Evolutionary conservation across 768 basidiomycete species (phyloP).

Genomic region (Lactarius vividus): DNA sequence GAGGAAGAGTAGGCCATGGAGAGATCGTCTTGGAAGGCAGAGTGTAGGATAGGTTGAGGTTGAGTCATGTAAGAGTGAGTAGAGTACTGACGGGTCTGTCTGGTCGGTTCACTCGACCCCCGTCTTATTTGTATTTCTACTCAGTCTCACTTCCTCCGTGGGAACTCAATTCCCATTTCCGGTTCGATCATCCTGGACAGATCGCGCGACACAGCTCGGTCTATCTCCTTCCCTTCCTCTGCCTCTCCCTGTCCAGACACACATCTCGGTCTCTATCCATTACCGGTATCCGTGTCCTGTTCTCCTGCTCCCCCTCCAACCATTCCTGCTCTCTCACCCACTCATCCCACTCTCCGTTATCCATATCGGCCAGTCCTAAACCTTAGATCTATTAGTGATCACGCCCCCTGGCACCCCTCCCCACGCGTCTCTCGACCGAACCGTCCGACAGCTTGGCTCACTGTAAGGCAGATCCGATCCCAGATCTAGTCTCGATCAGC

Average conservation of each 20-base stretch:
- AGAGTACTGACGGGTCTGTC: not conserved
- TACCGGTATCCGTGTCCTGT: not conserved
- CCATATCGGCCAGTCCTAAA: not conserved
- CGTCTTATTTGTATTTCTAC: constrained; percentile 19
- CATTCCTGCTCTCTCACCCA: not conserved
- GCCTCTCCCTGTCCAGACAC: too few relatives aligned
- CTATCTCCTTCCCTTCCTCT: not conserved
- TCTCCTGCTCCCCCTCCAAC: not conserved
- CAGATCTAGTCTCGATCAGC: constrained; percentile 15
- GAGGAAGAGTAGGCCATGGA: constrained; percentile 50
- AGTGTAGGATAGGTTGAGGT: constrained; percentile 47
- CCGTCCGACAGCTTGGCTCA: constrained; percentile 3
- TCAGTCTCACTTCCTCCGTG: not conserved
- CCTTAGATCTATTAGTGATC: not conserved
- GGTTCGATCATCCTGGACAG: constrained; percentile 7
- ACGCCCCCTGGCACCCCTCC: constrained; percentile 1
- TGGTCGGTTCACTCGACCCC: not conserved
- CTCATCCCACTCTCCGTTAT: not conserved
- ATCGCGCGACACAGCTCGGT: constrained; percentile 8
- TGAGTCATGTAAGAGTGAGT: constrained; percentile 38
- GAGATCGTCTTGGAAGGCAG: constrained; percentile 33
- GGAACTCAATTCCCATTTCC: not conserved
- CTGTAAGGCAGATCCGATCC: constrained; percentile 14
- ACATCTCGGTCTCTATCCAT: not conserved
- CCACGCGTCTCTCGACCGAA: constrained; percentile 7